These are phyloP conservation scores for Arthrinium phaeospermum DNA, from an alignment of 2,329 filamentous ascomycete species.

Conservation along the genomic window DNA sequence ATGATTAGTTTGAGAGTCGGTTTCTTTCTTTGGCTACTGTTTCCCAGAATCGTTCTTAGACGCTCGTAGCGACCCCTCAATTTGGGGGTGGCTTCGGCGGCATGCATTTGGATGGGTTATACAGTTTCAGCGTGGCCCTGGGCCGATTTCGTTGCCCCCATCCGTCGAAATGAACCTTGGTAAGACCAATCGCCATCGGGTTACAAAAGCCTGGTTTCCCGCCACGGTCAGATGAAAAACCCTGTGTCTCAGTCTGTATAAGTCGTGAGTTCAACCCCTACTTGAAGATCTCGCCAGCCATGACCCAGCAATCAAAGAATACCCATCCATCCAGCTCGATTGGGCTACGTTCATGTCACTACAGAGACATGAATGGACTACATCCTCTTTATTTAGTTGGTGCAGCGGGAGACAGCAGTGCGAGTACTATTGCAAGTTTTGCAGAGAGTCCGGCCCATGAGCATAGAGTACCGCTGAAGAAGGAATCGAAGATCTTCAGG, in stretches of 20 bases:
- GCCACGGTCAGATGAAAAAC: background rate
- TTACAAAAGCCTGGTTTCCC: background rate
- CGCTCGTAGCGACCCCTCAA: background rate
- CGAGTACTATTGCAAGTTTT: too few species aligned
- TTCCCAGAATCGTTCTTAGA: too few species aligned
- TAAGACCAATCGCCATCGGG: too few species aligned
- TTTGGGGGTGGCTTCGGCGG: too few species aligned
- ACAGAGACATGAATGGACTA: background rate
- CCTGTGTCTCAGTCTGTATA: background rate
- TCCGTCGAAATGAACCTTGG: too few species aligned
- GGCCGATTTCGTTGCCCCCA: background rate
- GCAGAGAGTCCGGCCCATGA: background rate
- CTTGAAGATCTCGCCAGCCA: background rate
- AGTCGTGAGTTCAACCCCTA: background rate
- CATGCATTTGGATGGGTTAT: background rate
- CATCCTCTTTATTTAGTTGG: too few species aligned
- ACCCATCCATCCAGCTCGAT: background rate
- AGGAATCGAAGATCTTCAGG: background rate
- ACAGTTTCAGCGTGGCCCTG: background rate
- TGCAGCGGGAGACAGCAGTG: too few species aligned
- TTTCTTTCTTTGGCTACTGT: too few species aligned
- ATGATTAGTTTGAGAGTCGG: too few species aligned
- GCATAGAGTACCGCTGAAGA: background rate
- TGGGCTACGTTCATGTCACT: background rate
- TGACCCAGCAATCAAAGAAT: background rate